Conservation (phyloP, 2,329 filamentous ascomycete species). For the Aspergillus sp. region DNA sequence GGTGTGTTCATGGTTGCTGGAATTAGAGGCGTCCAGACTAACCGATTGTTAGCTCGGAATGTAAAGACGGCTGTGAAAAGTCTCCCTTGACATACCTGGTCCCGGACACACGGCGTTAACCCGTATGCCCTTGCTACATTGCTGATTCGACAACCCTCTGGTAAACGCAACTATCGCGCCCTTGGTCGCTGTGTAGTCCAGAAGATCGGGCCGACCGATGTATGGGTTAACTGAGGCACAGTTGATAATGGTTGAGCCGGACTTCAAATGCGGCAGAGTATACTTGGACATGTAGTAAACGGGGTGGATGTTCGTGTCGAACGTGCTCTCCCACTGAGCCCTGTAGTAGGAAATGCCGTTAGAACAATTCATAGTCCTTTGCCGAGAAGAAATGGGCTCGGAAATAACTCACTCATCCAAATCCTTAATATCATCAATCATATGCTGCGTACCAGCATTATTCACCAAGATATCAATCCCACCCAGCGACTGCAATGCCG, state of each 20-base stretch:
- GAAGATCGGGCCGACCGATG: conserved; percentile 73
- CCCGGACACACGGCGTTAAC: conserved; percentile 77
- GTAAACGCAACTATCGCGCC: conserved; percentile 80
- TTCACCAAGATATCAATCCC: conserved; percentile 67
- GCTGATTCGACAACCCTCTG: conserved; percentile 73
- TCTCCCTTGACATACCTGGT: conserved; percentile 46
- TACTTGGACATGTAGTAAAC: conserved; percentile 82
- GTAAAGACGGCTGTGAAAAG: neutral
- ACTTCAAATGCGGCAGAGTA: conserved; percentile 69
- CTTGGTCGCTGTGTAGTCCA: conserved; percentile 75
- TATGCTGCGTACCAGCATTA: conserved; percentile 75
- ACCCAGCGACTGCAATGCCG: conserved; percentile 65
- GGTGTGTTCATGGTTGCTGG: conserved; percentile 69
- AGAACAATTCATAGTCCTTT: neutral
- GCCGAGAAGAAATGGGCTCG: neutral
- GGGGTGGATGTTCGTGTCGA: conserved; percentile 80
- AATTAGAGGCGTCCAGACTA: conserved; percentile 74
- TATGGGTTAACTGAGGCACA: conserved; percentile 83
- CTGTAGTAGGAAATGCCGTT: conserved; percentile 33
- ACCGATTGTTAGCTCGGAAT: neutral
- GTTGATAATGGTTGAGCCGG: conserved; percentile 79
- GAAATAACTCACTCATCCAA: conserved; percentile 57
- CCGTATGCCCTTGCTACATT: conserved; percentile 68
- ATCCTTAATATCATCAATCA: conserved; percentile 69
- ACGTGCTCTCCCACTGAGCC: conserved; percentile 77